phyloP scores from a whole-genome alignment of 768 basidiomycete genomes.

The Coprinellus aureogranulatus region DNA sequence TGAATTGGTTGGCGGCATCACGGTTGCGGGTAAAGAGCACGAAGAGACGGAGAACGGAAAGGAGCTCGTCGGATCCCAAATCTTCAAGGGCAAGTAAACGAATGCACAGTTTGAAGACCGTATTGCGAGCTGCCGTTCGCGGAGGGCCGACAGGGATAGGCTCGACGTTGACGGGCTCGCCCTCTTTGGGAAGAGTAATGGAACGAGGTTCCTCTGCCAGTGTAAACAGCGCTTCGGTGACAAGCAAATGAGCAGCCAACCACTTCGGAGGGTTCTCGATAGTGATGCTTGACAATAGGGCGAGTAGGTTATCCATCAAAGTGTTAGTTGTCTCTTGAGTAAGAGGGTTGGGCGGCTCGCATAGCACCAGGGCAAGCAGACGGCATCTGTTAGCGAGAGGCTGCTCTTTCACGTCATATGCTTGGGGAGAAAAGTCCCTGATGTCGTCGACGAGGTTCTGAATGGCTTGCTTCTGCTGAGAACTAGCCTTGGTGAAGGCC shows the following conservation, averaged over 20 bases:
- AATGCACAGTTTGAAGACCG: conserved; percentile 75
- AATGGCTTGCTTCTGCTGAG: conserved; percentile 64
- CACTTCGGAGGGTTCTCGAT: conserved; percentile 75
- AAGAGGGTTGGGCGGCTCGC: conserved; percentile 63
- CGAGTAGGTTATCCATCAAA: conserved; percentile 68
- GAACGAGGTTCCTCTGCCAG: conserved; percentile 69
- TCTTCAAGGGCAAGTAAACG: conserved; percentile 63
- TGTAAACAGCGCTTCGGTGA: conserved; percentile 80
- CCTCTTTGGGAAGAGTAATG: conserved; percentile 67
- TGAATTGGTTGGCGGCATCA: conserved; percentile 60
- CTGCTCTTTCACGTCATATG: conserved; percentile 70
- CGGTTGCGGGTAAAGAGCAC: conserved; percentile 81
- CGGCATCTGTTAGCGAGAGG: conserved; percentile 80
- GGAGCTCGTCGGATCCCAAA: conserved; percentile 75
- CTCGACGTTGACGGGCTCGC: conserved; percentile 54
- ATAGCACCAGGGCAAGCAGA: conserved; percentile 78
- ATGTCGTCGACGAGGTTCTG: conserved; percentile 76
- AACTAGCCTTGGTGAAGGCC: conserved; percentile 69
- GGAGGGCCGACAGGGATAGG: conserved; percentile 58
- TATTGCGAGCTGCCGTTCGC: conserved; percentile 57
- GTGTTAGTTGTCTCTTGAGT: conserved; percentile 51
- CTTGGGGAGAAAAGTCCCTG: conserved; percentile 59
- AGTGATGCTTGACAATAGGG: conserved; percentile 56
- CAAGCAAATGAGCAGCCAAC: conserved; percentile 82
- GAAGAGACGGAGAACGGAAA: conserved; percentile 78